Evolutionary conservation across 2,329 filamentous ascomycete genomes (phyloP).

Genomic region (Calycina herbarum): DNA sequence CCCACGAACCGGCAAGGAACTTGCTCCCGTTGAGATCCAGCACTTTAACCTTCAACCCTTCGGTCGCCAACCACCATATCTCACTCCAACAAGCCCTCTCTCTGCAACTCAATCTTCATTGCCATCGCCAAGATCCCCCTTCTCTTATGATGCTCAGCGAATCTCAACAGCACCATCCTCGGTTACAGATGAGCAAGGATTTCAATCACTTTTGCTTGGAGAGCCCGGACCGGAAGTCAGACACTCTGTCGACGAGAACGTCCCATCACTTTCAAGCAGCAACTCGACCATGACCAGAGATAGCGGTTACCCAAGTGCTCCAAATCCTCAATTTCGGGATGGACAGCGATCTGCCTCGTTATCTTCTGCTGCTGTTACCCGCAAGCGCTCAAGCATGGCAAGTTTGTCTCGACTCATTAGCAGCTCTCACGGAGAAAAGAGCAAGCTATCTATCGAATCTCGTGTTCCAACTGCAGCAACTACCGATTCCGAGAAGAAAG

Average conservation of each 20-base stretch:
- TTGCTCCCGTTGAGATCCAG: constrained; percentile 53
- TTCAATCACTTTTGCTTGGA: constrained; percentile 70
- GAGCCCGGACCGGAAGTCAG: constrained; percentile 72
- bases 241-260: constrained; percentile 66
- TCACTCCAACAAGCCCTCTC: constrained; percentile 62
- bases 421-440: constrained; percentile 71
- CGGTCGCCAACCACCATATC: constrained; percentile 20
- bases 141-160: constrained; percentile 70
- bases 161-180: constrained; percentile 77
- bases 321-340: constrained; percentile 49
- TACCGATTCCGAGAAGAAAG: constrained; percentile 56
- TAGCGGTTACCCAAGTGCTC: constrained; percentile 47
- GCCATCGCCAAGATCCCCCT: constrained; percentile 67
- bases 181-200: constrained; percentile 67
- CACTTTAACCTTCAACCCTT: constrained; percentile 44
- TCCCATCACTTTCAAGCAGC: constrained; percentile 73
- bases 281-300: constrained; percentile 74
- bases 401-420: constrained; percentile 76
- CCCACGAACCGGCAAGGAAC: constrained; percentile 41
- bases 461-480: constrained; percentile 46
- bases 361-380: constrained; percentile 61
- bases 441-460: constrained; percentile 72
- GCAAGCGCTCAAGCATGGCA: constrained; percentile 72
- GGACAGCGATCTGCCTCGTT: constrained; percentile 64
- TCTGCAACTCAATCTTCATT: constrained; percentile 54